These are phyloP conservation scores for Strigomonas galati DNA, from an alignment of 208 protist genomes.

Conservation along the genomic window DNA sequence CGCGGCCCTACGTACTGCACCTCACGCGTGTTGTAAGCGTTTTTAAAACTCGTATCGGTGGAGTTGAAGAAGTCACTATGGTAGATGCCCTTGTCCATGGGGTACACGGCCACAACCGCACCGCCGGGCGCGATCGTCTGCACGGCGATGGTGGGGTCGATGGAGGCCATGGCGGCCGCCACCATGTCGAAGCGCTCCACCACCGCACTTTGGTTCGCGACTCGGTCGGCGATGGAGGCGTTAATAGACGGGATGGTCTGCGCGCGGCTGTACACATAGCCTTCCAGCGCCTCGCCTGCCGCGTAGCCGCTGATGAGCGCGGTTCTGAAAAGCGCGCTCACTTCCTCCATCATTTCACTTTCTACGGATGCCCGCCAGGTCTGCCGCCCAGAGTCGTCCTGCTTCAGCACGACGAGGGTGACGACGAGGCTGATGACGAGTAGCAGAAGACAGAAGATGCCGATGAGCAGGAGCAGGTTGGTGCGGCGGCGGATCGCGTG, in stretches of 20 bases:
- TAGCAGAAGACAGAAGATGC: conserved; percentile 23
- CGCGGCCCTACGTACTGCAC: too few relatives aligned
- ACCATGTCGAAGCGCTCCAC: conserved; percentile 14
- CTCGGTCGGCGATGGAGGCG: conserved; percentile 22
- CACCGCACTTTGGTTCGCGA: conserved; percentile 19
- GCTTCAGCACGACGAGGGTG: conserved; percentile 26
- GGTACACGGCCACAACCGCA: conserved; percentile 29
- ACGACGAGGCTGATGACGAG: conserved; percentile 30
- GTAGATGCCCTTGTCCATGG: background rate
- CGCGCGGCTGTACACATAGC: conserved; percentile 26
- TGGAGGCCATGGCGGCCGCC: background rate
- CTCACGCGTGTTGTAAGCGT: too few relatives aligned
- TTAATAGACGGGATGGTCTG: conserved; percentile 30
- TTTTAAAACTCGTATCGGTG: too few relatives aligned
- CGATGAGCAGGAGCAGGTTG: conserved; percentile 27
- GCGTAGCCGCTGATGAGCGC: too few relatives aligned
- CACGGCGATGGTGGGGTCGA: conserved; percentile 6
- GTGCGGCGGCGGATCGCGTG: conserved; percentile 19
- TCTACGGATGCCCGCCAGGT: too few relatives aligned
- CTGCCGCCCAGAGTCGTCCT: background rate
- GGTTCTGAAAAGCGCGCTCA: too few relatives aligned
- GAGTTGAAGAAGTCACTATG: too few relatives aligned
- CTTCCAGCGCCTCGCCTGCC: conserved; percentile 17
- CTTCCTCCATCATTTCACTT: too few relatives aligned
- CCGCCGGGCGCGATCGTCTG: conserved; percentile 34